Conservation (phyloP, 139 green algal species). For the Chlorella sp. region DNA sequence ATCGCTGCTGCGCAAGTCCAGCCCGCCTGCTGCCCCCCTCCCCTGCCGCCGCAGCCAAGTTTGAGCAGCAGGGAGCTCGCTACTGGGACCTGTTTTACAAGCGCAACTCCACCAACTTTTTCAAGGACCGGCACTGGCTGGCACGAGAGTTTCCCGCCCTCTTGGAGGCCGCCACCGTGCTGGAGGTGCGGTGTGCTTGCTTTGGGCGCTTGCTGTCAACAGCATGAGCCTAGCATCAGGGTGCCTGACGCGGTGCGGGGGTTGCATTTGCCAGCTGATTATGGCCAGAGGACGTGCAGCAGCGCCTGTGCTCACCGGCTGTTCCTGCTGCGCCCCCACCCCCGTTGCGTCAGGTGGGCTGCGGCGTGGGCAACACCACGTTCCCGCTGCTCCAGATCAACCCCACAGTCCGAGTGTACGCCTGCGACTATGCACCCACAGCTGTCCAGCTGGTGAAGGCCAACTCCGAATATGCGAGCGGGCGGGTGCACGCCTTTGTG, state of each 20-base stretch:
- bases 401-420: constrained; percentile 65
- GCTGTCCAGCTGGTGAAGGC: constrained; percentile 80
- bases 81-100: constrained; percentile 91
- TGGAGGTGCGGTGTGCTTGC: constrained; percentile 51
- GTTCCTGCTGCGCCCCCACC: neutral
- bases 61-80: constrained; percentile 62
- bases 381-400: constrained; percentile 88
- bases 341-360: constrained; percentile 80
- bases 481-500: constrained; percentile 77
- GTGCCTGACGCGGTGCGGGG: no score
- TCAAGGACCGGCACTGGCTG: constrained; percentile 91
- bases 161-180: constrained; percentile 26
- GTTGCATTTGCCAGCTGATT: no score
- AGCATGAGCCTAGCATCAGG: neutral
- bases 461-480: constrained; percentile 29
- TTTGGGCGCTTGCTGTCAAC: no score
- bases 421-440: constrained; percentile 87
- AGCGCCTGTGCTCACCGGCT: neutral
- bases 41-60: constrained; percentile 53
- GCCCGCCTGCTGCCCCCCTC: neutral
- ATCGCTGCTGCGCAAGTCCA: neutral
- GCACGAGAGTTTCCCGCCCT: constrained; percentile 70
- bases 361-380: constrained; percentile 92
- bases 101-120: constrained; percentile 79
- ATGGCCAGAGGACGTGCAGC: no score